A percentile compares a stretch with the other conserved stretches of the same genome.
phyloP scores from a whole-genome alignment of 2,329 filamentous ascomycete species.

The Apiospora malaysiana region DNA sequence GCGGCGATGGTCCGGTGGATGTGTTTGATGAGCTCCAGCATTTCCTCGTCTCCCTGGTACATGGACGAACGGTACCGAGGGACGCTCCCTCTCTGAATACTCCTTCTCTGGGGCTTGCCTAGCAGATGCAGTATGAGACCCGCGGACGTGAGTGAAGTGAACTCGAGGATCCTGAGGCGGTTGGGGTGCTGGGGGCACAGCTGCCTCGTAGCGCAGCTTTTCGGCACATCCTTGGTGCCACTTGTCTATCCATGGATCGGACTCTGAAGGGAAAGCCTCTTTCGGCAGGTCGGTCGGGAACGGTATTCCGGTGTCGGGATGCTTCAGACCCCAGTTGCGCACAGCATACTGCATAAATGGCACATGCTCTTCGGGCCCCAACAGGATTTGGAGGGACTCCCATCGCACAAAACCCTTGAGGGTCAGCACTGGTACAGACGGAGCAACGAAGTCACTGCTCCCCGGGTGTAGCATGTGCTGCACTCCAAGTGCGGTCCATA shows the following conservation, averaged over 20 bases:
- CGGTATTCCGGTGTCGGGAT: conserved; percentile 73
- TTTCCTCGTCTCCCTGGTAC: conserved; percentile 34
- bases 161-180: conserved; percentile 35
- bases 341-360: conserved; percentile 83
- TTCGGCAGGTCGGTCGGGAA: conserved; percentile 67
- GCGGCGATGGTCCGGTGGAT: conserved; percentile 32
- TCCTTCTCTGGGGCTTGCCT: conserved; percentile 40
- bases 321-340: conserved; percentile 74
- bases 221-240: conserved; percentile 86
- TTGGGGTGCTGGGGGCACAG: conserved; percentile 34
- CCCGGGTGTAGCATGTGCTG: conserved; percentile 84
- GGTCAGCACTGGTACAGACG: conserved; percentile 83
- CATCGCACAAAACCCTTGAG: conserved; percentile 86
- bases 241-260: conserved; percentile 79
- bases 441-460: conserved; percentile 73
- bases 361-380: conserved; percentile 88
- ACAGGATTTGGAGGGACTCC: conserved; percentile 88
- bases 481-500: conserved; percentile 90
- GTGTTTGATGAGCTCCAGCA: conserved; percentile 32
- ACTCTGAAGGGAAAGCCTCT: conserved; percentile 70
- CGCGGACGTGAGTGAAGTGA: conserved; percentile 40
- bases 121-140: conserved; percentile 35
- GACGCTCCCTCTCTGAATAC: conserved; percentile 46
- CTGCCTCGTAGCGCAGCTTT: conserved; percentile 68
- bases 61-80: conserved; percentile 35